Conservation (phyloP, 441 rosid genomes). For the Erodium texanum region DNA sequence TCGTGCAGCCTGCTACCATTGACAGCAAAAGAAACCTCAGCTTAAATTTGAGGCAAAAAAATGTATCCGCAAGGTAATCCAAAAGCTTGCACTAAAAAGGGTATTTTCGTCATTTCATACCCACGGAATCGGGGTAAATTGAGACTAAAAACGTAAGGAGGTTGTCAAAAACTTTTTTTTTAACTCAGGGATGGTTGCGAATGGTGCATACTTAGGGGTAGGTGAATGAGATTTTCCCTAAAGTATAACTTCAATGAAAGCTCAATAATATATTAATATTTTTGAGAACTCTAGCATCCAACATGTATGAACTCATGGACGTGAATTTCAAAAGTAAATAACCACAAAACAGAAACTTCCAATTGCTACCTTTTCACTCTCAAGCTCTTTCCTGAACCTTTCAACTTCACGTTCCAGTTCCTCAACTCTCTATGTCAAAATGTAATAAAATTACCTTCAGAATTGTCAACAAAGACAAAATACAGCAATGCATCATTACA, state of each 20-base stretch:
- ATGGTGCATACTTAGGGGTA: too few species aligned
- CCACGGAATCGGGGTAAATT: too few species aligned
- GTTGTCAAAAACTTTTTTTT: too few species aligned
- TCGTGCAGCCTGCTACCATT: slow-evolving; percentile 92
- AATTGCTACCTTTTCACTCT: slow-evolving; percentile 63
- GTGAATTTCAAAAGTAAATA: neutral
- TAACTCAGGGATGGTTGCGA: too few species aligned
- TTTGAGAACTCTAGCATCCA: neutral
- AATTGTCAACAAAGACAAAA: slow-evolving; percentile 5
- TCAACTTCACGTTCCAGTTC: slow-evolving; percentile 64
- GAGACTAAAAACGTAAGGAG: too few species aligned
- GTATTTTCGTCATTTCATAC: too few species aligned
- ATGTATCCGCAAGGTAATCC: neutral
- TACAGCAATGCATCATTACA: neutral
- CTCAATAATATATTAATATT: neutral
- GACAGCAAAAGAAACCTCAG: slow-evolving; percentile 52
- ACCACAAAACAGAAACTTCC: neutral
- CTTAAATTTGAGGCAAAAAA: slow-evolving; percentile 23
- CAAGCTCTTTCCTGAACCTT: slow-evolving; percentile 56
- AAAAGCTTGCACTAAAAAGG: neutral
- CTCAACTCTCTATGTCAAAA: slow-evolving; percentile 57
- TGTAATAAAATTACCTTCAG: slow-evolving; percentile 13
- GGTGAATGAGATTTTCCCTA: too few species aligned
- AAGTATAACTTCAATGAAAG: slow-evolving; percentile 1
- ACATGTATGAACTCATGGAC: slow-evolving; percentile 9